A percentile compares a stretch with the other conserved stretches of the same genome.
phyloP scores from a whole-genome alignment of 176 grass and related monocot species.

The Aegilops longissima region DNA sequence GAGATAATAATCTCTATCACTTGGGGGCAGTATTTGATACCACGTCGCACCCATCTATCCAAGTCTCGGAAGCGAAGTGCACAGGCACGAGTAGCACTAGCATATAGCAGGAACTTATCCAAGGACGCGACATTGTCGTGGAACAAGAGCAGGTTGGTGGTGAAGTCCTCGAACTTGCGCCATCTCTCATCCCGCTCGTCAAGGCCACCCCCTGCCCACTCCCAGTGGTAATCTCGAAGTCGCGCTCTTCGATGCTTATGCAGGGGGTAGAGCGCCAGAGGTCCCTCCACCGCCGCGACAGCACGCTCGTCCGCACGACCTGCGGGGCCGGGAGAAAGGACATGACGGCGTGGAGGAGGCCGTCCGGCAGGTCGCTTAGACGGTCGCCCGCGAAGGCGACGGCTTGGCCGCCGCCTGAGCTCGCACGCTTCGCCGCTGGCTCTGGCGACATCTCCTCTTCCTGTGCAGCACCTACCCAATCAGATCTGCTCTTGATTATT shows the following conservation, averaged over 20 bases:
- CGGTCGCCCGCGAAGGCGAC: background rate
- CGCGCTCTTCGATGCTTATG: background rate
- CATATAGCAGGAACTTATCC: background rate
- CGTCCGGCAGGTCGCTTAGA: conserved; percentile 7
- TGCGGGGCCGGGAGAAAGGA: background rate
- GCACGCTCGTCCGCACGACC: background rate
- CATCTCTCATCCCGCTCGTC: background rate
- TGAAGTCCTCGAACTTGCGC: background rate
- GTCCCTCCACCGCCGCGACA: background rate
- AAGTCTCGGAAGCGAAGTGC: background rate
- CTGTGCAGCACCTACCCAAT: background rate
- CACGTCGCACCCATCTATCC: conserved; percentile 32
- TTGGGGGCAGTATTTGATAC: conserved; percentile 17
- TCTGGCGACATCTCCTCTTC: background rate
- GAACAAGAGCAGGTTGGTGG: conserved; percentile 2
- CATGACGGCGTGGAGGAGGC: background rate
- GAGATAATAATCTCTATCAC: background rate
- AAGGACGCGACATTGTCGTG: background rate
- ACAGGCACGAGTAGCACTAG: background rate
- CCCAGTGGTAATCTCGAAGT: background rate
- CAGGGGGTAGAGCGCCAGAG: background rate
- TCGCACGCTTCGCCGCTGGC: background rate
- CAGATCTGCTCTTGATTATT: background rate
- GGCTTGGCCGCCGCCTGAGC: background rate
- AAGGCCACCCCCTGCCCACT: background rate